Conservation (phyloP, 2,329 filamentous ascomycete species). For the Basipetospora chlamydospora region DNA sequence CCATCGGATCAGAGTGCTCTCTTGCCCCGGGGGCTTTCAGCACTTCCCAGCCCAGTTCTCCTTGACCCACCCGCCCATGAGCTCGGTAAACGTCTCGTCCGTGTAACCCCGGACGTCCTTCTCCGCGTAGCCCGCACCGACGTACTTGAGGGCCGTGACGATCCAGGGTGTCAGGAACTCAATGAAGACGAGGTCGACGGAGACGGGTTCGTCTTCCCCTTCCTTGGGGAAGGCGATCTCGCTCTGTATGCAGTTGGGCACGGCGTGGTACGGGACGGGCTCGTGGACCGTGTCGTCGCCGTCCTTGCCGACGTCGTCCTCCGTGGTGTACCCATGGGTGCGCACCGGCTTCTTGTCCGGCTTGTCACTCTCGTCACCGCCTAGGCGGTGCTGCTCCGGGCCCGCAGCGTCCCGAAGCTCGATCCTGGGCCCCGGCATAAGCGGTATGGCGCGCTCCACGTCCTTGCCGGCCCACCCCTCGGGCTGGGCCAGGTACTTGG, state of each 20-base stretch:
- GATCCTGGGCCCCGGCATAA: slow-evolving; percentile 12
- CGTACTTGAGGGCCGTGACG: slow-evolving; percentile 54
- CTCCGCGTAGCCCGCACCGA: slow-evolving; percentile 33
- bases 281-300: slow-evolving; percentile 85
- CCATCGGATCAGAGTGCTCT: no score
- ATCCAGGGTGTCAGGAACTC: slow-evolving; percentile 83
- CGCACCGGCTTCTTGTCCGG: slow-evolving; percentile 24
- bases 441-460: not conserved
- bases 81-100: slow-evolving; percentile 38
- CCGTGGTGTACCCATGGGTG: slow-evolving; percentile 68
- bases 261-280: slow-evolving; percentile 55
- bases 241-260: slow-evolving; percentile 74
- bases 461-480: slow-evolving; percentile 22
- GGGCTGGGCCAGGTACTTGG: slow-evolving; percentile 33
- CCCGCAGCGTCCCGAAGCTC: slow-evolving; percentile 17
- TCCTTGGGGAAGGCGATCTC: slow-evolving; percentile 42
- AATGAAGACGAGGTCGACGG: slow-evolving; percentile 77
- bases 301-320: slow-evolving; percentile 66
- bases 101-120: slow-evolving; percentile 36
- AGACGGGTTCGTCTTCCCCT: slow-evolving; percentile 41
- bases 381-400: slow-evolving; percentile 17
- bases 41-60: slow-evolving; percentile 41
- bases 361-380: slow-evolving; percentile 11
- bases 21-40: no score
- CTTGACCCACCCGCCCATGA: slow-evolving; percentile 42